These are phyloP conservation scores for Cordyceps pruinosa DNA, from an alignment of 2,329 filamentous ascomycete genomes.

Conservation along the genomic window DNA sequence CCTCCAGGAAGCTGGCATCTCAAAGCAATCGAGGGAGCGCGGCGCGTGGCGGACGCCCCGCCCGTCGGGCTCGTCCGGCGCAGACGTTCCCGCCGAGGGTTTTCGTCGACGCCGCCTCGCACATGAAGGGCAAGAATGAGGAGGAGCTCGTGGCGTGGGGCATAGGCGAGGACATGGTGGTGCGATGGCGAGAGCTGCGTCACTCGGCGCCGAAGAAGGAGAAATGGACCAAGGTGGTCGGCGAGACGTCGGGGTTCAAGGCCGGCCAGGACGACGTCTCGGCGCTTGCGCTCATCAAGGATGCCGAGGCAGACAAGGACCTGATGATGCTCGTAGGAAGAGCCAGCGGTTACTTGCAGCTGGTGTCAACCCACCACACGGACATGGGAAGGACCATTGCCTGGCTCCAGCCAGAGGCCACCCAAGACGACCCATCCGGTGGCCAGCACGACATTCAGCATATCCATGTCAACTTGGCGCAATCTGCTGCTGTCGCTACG, in stretches of 20 bases:
- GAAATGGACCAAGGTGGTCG: constrained; percentile 19
- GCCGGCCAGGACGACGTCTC: constrained; percentile 37
- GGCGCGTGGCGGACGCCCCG: constrained; percentile 7
- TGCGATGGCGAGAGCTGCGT: constrained; percentile 27
- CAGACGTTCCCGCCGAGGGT: constrained; percentile 12
- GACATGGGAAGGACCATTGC: constrained; percentile 21
- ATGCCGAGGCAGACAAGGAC: constrained; percentile 11
- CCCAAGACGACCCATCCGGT: background rate
- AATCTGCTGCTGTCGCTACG: constrained; percentile 15
- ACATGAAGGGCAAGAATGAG: background rate
- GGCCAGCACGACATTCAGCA: constrained; percentile 14
- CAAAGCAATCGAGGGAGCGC: background rate
- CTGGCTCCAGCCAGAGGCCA: constrained; percentile 13
- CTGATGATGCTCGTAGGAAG: constrained; percentile 32
- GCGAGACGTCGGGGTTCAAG: constrained; percentile 26
- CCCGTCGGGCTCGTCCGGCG: constrained; percentile 9
- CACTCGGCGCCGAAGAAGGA: constrained; percentile 9
- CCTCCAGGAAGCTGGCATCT: background rate
- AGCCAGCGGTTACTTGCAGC: constrained; percentile 34
- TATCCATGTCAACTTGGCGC: constrained; percentile 12
- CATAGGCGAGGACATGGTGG: constrained; percentile 38
- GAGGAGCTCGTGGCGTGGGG: constrained; percentile 39
- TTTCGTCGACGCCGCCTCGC: constrained; percentile 2
- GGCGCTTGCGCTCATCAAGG: constrained; percentile 30
- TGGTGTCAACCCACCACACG: constrained; percentile 30